Conservation (phyloP, 2,329 filamentous ascomycete genomes). For the Pseudogymnoascus sp. region DNA sequence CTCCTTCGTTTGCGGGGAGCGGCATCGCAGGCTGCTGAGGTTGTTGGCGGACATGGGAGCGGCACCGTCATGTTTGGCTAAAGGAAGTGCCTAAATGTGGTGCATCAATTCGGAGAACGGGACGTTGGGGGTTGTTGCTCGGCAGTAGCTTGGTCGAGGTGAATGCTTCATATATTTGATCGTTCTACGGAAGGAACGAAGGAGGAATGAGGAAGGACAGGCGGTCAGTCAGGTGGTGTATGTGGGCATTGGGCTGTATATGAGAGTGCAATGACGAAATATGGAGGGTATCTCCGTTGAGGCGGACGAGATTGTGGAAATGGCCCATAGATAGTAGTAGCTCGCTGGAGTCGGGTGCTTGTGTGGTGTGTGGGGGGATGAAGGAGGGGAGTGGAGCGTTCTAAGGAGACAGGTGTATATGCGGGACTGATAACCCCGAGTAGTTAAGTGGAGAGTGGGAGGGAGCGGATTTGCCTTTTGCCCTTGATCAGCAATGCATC, state of each 20-base stretch:
- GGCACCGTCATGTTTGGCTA: constrained; percentile 6
- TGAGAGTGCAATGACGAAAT: constrained; percentile 3
- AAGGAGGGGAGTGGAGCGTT: background rate
- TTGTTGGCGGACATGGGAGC: constrained; percentile 5
- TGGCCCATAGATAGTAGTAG: constrained; percentile 6
- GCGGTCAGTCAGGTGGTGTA: constrained; percentile 3
- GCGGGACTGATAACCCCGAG: background rate
- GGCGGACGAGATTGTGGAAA: background rate
- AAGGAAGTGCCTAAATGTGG: constrained; percentile 1
- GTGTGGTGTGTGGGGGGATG: constrained; percentile 2
- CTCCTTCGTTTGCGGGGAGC: constrained; percentile 59
- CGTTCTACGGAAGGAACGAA: background rate
- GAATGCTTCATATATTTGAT: background rate
- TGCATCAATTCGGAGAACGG: background rate
- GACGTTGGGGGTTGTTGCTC: background rate
- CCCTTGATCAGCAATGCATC: background rate
- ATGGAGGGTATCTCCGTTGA: constrained; percentile 1
- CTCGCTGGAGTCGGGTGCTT: background rate
- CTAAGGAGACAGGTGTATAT: constrained; percentile 1
- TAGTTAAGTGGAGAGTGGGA: background rate
- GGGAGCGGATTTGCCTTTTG: background rate
- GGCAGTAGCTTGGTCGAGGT: constrained; percentile 1
- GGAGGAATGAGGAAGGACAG: background rate
- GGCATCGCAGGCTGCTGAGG: background rate
- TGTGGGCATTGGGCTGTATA: constrained; percentile 1